Base-by-base conservation (phyloP, 345 rosid genomes). In the Barbarea vulgaris region DNA sequence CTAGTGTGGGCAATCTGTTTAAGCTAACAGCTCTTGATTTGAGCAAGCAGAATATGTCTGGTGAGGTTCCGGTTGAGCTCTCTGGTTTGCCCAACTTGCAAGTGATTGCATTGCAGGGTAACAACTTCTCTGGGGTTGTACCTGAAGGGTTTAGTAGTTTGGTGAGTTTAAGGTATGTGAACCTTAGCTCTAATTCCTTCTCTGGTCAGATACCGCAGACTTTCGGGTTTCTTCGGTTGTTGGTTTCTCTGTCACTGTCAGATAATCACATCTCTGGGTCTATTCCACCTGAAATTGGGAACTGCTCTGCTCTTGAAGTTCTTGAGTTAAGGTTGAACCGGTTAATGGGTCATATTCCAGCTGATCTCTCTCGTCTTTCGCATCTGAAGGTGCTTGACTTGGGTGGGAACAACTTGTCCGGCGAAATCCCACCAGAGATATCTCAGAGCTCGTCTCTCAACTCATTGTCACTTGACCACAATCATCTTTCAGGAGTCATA, bases 91-190 rank as follows among this genome's bases (percentile, higher is more conserved):
- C 99, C 0, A 88, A 85, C 59, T 81, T 95, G 77, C 97, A 90
- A 73, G 90, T 83, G 70, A 79, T 91, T 85, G 93, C 96, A 47
- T 77, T 95, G 86, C 92, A 95, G 73, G 97, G 87, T 67, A 95
- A 95, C 71, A 76, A 36, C 71, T 80, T 95, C 56, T 87, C 88
- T 19, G 97, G 92, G 14, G 65, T 82, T 76, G 83, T 91, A 31
- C 89, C 89, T 67, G 97, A 90, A 85, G 97, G 97, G 15, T 85
- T 95, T 60, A 90, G 97, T 80, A 95, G 97, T 76, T 85, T 95
- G 80, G 78, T 78, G 85, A 81, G 89, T 78, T 77, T 92, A 80
- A 83, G 70, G 53, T 85, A 84, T 72, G 73, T 90, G 70, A 92
- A 91, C 79, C 90, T 95, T 31, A 88, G 87, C 59, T 83, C 81